A percentile compares a stretch with the other conserved stretches of the same genome.
phyloP scores from a whole-genome alignment of 2,329 filamentous ascomycete species.

The Colletotrichum sp. region DNA sequence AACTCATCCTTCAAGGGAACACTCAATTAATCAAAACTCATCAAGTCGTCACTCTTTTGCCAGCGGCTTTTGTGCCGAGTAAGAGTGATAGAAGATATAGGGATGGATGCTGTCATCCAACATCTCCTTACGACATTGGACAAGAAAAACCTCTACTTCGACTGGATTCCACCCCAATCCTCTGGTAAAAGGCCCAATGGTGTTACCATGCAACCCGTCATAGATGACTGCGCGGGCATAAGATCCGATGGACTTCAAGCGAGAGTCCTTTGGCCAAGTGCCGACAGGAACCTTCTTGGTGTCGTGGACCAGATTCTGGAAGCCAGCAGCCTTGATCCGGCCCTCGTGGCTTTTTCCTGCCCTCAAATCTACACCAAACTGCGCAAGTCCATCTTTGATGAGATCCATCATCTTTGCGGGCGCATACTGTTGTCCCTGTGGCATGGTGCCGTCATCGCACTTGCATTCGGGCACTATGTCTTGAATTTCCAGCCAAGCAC shows the following conservation, averaged over 20 bases:
- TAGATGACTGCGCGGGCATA: constrained; percentile 24
- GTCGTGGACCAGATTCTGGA: constrained; percentile 30
- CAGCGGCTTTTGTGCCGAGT: constrained; percentile 28
- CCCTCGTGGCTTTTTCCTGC: constrained; percentile 33
- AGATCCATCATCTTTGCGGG: constrained; percentile 33
- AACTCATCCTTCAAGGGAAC: neutral
- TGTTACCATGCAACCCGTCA: constrained; percentile 24
- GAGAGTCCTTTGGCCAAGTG: constrained; percentile 43
- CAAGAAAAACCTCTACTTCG: constrained; percentile 29
- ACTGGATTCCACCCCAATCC: constrained; percentile 28
- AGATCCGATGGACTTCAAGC: constrained; percentile 43
- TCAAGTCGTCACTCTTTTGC: neutral
- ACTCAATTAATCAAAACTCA: neutral
- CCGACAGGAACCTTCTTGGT: constrained; percentile 32
- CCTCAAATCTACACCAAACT: constrained; percentile 32
- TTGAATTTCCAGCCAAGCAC: constrained; percentile 7
- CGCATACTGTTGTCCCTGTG: constrained; percentile 15
- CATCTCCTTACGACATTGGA: constrained; percentile 28
- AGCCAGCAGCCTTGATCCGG: constrained; percentile 25
- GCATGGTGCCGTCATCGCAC: constrained; percentile 46
- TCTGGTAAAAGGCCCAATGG: constrained; percentile 29
- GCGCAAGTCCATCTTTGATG: constrained; percentile 32
- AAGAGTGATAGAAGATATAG: constrained; percentile 30
- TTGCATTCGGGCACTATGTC: constrained; percentile 24
- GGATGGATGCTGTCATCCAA: constrained; percentile 31